Percentiles rank a stretch among this genome's conserved stretches.
phyloP scores from a whole-genome alignment of 345 rosid genomes.

The Kernera saxatilis region DNA sequence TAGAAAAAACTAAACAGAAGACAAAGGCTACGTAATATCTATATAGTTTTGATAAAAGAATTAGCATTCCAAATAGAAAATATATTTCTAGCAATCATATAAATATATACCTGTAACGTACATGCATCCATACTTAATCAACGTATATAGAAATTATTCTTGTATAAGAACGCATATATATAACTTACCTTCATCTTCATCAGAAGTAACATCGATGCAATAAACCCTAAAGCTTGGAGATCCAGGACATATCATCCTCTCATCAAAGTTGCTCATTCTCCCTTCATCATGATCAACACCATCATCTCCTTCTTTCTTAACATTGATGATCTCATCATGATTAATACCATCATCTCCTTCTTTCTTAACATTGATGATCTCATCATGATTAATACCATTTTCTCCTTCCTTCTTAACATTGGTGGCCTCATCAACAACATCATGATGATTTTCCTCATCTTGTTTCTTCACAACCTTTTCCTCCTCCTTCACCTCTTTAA shows the following conservation, averaged over 20 bases:
- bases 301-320: neutral
- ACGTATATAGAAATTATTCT: neutral
- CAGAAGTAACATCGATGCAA: constrained; percentile 27
- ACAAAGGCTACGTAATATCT: neutral
- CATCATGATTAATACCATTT: neutral
- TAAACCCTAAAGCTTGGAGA: constrained; percentile 49
- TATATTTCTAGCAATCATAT: neutral
- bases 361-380: neutral
- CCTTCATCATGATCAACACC: constrained; percentile 2
- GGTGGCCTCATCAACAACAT: neutral
- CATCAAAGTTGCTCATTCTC: constrained; percentile 15
- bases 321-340: neutral
- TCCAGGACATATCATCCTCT: constrained; percentile 25
- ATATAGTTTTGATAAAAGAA: neutral
- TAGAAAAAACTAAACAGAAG: neutral
- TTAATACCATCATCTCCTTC: neutral
- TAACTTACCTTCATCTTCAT: constrained; percentile 17
- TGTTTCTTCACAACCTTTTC: constrained; percentile 22
- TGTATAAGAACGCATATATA: neutral
- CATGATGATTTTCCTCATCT: neutral
- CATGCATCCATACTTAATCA: neutral
- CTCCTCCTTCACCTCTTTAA: constrained; percentile 2
- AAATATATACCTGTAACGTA: neutral
- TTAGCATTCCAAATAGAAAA: neutral
- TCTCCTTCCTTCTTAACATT: constrained; percentile 2